phyloP scores from a whole-genome alignment of 352 stramenopile genomes.

The Pythium brassicae region DNA sequence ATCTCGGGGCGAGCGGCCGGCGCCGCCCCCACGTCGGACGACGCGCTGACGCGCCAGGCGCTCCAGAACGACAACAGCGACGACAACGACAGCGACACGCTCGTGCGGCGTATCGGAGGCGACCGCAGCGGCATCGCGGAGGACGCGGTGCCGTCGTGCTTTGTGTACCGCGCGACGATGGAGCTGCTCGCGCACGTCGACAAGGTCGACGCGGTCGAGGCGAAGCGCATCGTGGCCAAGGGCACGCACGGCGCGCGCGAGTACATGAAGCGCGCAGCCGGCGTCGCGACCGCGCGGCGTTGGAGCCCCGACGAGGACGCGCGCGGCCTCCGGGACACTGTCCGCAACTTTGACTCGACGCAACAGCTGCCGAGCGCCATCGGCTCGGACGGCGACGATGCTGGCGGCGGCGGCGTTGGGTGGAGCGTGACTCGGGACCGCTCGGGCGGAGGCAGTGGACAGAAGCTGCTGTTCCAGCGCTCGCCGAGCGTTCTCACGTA shows the following conservation, averaged over 20 bases:
- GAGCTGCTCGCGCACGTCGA: conserved; percentile 36
- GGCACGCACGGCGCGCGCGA: conserved; percentile 32
- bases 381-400: not conserved
- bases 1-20: conserved; percentile 3
- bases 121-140: conserved; percentile 26
- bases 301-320: not conserved
- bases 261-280: conserved; percentile 13
- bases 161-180: conserved; percentile 52
- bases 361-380: not conserved
- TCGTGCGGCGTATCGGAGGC: conserved; percentile 3
- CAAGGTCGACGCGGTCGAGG: conserved; percentile 40
- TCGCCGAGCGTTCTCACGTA: conserved; percentile 1
- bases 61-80: not conserved
- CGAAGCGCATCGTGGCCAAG: conserved; percentile 40
- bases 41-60: not conserved
- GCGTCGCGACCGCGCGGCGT: conserved; percentile 7
- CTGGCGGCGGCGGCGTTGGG: not conserved
- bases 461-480: not conserved
- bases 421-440: not conserved
- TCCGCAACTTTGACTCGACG: conserved; percentile 15
- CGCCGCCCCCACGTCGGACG: not conserved
- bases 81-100: conserved; percentile 1
- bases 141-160: conserved; percentile 36
- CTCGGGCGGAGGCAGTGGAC: not conserved
- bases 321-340: conserved; percentile 4